Base-by-base conservation (phyloP, 495 filamentous ascomycete genomes). In the Halenospora varia region DNA sequence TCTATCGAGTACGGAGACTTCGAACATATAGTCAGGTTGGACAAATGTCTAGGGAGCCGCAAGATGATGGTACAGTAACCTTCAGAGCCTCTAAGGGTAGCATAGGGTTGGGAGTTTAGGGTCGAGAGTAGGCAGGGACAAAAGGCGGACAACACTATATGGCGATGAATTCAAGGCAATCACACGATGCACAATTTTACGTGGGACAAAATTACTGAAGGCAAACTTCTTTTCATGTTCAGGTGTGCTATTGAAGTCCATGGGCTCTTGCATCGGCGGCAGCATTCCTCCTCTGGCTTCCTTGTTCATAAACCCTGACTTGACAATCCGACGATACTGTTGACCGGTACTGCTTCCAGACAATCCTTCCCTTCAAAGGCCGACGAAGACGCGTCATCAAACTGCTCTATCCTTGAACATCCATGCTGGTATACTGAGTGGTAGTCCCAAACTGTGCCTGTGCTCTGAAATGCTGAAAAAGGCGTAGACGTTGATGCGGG, bases 401-500 rank as follows among this genome's bases (percentile, higher is more conserved):
- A 59, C 50, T 63, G 29, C 22, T 61, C 62, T 55, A 56, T 59
- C 65, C 62, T 65, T 61, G 65, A 68, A 64, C 65, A 62, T 41
- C 59, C 62, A 60, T 50, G 45, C 53, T 54, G 65, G 57, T 51
- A 56, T 52, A 60, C 62, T 11, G 55, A 57, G 47, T 59, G 57
- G 61, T 66, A 51, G 55, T 55, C 29, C 62, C 57, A 62, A 62
- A 59, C 57, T 57, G 57, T 55, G 40, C 47, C 19, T 47, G 60
- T 48, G 57, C 56, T 42, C 51, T 55, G 45, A 56, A 58, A 64
- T 63, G 60, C 50, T 64, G 62, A 63, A 64, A 68, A 60, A 64
- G 66, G 66, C 48, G 55, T 65, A 58, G 65, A 59, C 48, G 56
- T 67, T 53, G 65, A 63, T 67, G 65, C 65, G 62, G 58, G 65